phyloP scores from a whole-genome alignment of 2,329 filamentous ascomycete genomes.

The Knufia petricola region DNA sequence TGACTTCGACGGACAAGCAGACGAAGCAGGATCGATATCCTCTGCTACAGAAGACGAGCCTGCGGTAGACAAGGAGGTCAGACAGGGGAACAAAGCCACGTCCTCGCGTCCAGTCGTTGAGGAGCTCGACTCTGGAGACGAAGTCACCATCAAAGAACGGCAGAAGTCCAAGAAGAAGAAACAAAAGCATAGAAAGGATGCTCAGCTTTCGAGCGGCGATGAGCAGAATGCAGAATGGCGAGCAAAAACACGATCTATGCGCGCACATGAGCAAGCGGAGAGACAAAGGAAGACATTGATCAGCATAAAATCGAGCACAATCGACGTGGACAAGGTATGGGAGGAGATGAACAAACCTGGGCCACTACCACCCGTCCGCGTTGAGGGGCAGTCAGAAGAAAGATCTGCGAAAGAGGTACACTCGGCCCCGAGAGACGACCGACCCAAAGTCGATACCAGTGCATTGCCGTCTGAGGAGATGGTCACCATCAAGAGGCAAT shows the following conservation, averaged over 20 bases:
- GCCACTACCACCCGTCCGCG: constrained; percentile 11
- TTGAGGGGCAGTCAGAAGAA: constrained; percentile 13
- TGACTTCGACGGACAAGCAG: constrained; percentile 17
- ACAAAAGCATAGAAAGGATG: constrained; percentile 22
- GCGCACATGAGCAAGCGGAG: constrained; percentile 38
- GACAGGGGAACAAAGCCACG: constrained; percentile 19
- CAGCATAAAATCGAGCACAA: constrained; percentile 41
- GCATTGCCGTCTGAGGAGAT: constrained; percentile 31
- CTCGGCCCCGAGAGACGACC: neutral
- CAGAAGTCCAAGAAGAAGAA: constrained; percentile 33
- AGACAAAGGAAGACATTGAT: constrained; percentile 40
- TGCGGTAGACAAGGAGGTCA: constrained; percentile 9
- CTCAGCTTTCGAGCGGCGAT: constrained; percentile 19
- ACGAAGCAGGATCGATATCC: constrained; percentile 5
- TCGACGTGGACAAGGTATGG: constrained; percentile 49
- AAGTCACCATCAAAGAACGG: constrained; percentile 43
- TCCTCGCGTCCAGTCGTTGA: constrained; percentile 22
- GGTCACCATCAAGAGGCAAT: constrained; percentile 48
- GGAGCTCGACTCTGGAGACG: constrained; percentile 47
- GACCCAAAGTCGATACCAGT: constrained; percentile 11
- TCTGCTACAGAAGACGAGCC: constrained; percentile 14
- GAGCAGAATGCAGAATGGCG: constrained; percentile 25
- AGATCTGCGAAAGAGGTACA: constrained; percentile 1
- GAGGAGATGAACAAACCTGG: constrained; percentile 39
- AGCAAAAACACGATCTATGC: constrained; percentile 46